phyloP scores from a whole-genome alignment of 2,329 filamentous ascomycete genomes.

The Fonsecaea pugnacius region DNA sequence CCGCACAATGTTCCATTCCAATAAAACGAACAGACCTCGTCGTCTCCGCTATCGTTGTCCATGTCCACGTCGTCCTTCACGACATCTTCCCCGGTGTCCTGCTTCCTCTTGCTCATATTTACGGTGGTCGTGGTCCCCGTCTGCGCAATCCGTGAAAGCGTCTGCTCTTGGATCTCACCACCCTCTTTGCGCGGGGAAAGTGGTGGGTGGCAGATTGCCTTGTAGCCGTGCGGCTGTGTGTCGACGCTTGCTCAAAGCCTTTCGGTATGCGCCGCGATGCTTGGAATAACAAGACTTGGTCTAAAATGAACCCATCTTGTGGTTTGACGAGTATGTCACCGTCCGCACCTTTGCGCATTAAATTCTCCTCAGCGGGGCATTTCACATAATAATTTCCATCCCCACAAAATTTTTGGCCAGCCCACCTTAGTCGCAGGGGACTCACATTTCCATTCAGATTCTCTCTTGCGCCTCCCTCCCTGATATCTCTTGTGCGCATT shows the following conservation, averaged over 20 bases:
- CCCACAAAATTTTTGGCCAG: conserved; percentile 20
- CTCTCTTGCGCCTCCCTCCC: conserved; percentile 45
- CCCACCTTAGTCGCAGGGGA: not conserved
- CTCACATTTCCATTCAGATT: conserved; percentile 52
- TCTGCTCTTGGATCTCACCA: not conserved
- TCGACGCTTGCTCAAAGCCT: not conserved
- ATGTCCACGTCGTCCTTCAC: conserved; percentile 23
- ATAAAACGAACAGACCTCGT: conserved; percentile 43
- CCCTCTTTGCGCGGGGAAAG: not conserved
- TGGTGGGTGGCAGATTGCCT: not conserved
- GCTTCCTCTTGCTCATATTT: conserved; percentile 38
- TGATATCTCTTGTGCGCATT: not conserved
- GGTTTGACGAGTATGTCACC: not conserved
- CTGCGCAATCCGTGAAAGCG: not conserved
- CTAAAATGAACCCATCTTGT: not conserved
- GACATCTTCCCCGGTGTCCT: conserved; percentile 30
- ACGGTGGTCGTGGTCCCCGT: not conserved
- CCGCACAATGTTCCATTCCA: not conserved
- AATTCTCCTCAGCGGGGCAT: conserved; percentile 13
- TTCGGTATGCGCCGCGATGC: not conserved
- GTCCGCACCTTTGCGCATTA: not conserved
- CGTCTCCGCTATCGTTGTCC: conserved; percentile 40
- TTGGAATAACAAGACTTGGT: not conserved
- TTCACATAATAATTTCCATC: conserved; percentile 4
- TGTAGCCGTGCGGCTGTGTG: not conserved